Conservation (phyloP, 2,329 filamentous ascomycete species). For the Colletotrichum sp. region DNA sequence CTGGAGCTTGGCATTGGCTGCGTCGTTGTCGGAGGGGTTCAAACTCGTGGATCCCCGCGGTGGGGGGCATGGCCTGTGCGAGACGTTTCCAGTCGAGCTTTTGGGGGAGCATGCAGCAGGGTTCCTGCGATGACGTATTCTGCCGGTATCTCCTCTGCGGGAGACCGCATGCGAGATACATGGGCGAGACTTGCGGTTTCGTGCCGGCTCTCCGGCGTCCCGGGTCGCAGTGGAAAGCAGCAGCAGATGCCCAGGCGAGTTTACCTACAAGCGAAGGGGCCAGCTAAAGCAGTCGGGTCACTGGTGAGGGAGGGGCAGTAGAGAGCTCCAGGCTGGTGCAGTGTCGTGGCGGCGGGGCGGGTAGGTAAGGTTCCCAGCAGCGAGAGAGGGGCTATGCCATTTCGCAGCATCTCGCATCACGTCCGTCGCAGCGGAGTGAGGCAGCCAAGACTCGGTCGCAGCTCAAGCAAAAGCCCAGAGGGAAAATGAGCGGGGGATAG, state of each 20-base stretch:
- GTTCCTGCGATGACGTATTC: not conserved
- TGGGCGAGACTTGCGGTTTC: not conserved
- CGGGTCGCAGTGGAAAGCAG: not conserved
- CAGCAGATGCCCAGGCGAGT: not conserved
- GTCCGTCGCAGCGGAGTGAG: not conserved
- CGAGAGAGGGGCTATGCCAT: constrained; percentile 13
- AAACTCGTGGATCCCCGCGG: not conserved
- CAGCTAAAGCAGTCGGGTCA: not conserved
- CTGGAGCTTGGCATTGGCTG: not conserved
- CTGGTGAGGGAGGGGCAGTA: not conserved
- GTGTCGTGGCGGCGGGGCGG: not conserved
- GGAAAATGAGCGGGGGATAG: not conserved
- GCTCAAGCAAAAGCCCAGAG: not conserved
- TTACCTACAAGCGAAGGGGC: not conserved
- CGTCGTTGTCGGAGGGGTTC: not conserved
- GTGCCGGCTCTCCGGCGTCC: not conserved
- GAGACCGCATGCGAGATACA: not conserved
- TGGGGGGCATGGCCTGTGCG: not conserved
- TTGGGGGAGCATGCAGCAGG: not conserved
- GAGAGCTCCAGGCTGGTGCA: not conserved
- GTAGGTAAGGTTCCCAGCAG: not conserved
- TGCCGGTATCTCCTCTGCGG: not conserved
- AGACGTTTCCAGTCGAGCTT: constrained; percentile 18
- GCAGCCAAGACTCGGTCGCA: constrained; percentile 1
- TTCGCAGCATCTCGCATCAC: constrained; percentile 1